These are phyloP conservation scores for Candida buenavistaensis DNA, from an alignment of 1,139 yeast species.

Conservation along the genomic window DNA sequence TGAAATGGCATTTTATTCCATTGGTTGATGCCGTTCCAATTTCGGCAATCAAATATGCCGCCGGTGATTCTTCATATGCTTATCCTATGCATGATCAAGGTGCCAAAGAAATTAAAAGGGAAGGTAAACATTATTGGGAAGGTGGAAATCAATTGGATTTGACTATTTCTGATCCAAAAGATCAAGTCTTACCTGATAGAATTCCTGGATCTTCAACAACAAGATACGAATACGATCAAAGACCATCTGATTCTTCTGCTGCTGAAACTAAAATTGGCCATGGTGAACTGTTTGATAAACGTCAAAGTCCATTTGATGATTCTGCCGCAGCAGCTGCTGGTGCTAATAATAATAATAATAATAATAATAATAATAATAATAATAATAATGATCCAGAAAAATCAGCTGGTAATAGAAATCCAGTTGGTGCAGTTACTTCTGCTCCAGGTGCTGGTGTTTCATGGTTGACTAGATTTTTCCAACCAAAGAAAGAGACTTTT, in stretches of 20 bases:
- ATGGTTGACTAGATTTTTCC: constrained; percentile 40
- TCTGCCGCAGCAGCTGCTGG: background rate
- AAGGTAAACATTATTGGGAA: constrained; percentile 54
- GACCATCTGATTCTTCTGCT: constrained; percentile 13
- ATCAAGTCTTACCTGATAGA: constrained; percentile 26
- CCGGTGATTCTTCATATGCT: constrained; percentile 50
- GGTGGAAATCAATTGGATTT: constrained; percentile 46
- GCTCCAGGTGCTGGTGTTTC: constrained; percentile 24
- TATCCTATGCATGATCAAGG: constrained; percentile 68
- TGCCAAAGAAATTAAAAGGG: constrained; percentile 50
- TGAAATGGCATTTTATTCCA: constrained; percentile 59
- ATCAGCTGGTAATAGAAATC: constrained; percentile 15
- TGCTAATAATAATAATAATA: too few relatives aligned
- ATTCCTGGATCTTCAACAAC: constrained; percentile 9
- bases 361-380: too few relatives aligned
- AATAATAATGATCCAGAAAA: constrained; percentile 15
- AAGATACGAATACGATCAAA: constrained; percentile 6
- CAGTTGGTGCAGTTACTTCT: constrained; percentile 10
- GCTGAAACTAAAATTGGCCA: constrained; percentile 15
- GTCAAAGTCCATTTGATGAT: constrained; percentile 15
- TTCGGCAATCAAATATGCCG: constrained; percentile 62
- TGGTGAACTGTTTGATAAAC: constrained; percentile 22
- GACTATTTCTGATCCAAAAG: constrained; percentile 20
- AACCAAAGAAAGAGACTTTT: constrained; percentile 40
- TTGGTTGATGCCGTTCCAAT: constrained; percentile 72